phyloP scores from a whole-genome alignment of 2,329 filamentous ascomycete species.

The Trichoderma sp. region DNA sequence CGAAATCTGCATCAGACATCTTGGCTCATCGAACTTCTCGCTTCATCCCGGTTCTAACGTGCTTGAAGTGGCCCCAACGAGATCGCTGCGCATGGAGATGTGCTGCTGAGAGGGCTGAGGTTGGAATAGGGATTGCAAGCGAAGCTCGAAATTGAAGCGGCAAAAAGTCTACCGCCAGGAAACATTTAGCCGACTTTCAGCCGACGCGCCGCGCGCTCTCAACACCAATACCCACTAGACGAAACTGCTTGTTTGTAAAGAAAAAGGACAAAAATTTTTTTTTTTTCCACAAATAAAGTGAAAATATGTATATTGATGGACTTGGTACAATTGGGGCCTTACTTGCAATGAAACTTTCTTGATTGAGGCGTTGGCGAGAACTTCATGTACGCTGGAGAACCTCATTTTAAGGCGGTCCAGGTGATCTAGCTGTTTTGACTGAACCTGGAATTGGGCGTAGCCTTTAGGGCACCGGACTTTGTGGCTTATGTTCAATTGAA shows the following conservation, averaged over 20 bases:
- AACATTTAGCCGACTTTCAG: slow-evolving; percentile 36
- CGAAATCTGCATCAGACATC: slow-evolving; percentile 82
- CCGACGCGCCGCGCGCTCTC: slow-evolving; percentile 30
- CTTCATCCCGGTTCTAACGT: slow-evolving; percentile 48
- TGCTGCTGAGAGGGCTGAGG: slow-evolving; percentile 33
- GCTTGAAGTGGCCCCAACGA: slow-evolving; percentile 39
- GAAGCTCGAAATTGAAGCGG: slow-evolving; percentile 31
- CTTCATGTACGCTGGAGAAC: neutral
- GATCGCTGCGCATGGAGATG: slow-evolving; percentile 43
- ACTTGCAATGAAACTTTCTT: neutral
- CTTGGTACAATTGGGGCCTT: neutral
- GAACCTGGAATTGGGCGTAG: neutral
- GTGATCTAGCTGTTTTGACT: neutral
- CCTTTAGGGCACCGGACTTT: neutral
- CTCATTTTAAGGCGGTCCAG: neutral
- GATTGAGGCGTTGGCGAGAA: neutral
- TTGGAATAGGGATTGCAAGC: slow-evolving; percentile 25
- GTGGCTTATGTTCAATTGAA: neutral
- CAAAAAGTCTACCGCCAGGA: slow-evolving; percentile 36
- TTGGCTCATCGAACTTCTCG: slow-evolving; percentile 42
- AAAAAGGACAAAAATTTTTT: neutral
- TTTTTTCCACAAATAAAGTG: neutral
- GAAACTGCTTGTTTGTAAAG: neutral
- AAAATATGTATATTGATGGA: neutral
- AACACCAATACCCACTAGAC: neutral